A percentile compares a stretch with the other conserved stretches of the same genome.
These are phyloP conservation scores for Umbelopsis isabellina DNA, from an alignment of 192 early-diverging fungal species.

Conservation along the genomic window DNA sequence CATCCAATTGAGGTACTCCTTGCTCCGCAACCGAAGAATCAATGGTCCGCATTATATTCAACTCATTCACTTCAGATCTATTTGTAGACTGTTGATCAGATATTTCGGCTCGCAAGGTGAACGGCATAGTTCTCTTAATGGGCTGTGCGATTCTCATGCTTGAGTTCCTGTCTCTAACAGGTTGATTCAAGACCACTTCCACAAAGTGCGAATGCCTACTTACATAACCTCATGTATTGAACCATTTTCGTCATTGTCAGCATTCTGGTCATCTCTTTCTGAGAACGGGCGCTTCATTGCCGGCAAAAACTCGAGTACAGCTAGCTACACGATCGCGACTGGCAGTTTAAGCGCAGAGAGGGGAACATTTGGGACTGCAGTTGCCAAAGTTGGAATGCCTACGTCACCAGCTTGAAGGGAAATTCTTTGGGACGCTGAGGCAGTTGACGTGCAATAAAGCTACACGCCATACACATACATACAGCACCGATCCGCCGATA, in stretches of 20 bases:
- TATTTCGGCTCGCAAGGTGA: no score
- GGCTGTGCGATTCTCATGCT: no score
- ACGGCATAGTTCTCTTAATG: no score
- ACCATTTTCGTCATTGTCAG: background rate
- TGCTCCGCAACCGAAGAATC: background rate
- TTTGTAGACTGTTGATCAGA: no score
- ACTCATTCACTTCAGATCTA: no score
- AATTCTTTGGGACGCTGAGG: no score
- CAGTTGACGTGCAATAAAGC: background rate
- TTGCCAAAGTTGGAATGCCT: no score
- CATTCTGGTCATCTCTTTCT: background rate
- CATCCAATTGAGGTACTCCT: background rate
- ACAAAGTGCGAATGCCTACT: background rate
- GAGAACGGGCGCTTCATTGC: slow-evolving; percentile 17
- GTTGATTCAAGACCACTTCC: no score
- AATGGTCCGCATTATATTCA: background rate
- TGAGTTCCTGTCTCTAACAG: no score
- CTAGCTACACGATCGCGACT: background rate
- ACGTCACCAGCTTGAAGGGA: no score
- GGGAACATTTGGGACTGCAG: no score
- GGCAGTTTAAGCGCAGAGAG: no score
- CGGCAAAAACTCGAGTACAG: background rate
- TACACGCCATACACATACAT: background rate
- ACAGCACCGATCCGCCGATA: background rate
- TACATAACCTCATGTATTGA: background rate